Evolutionary conservation across 1,139 yeast species (phyloP), one percentile per base, ranked within the genome.

Genomic region (Suhomyces maxii): DNA sequence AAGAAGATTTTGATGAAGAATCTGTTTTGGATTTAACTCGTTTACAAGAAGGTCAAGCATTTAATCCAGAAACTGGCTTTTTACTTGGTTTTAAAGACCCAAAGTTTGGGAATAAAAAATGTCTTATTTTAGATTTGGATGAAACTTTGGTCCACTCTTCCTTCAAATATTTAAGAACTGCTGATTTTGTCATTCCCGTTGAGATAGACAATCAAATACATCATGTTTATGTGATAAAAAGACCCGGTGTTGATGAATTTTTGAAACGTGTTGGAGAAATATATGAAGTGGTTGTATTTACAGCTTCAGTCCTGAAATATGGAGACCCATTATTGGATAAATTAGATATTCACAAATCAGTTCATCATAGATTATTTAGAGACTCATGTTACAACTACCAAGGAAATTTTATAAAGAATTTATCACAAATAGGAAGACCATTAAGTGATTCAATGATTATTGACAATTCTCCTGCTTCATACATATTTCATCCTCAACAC

Each of bases 231-330:
- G 99, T 93, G 31, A 89, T 91, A 48, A 93, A 95, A 63, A 80
- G 99, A 58, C 99, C 99, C 0, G 99, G 99, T 0, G 99, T 95
- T 42, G 99, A 93, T 66, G 95, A 89, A 62, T 93, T 95, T 61
- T 76, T 93, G 73, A 75, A 72, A 54, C 78, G 81, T 53, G 96
- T 93, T 40, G 96, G 98, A 26, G 78, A 89, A 63, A 67, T 91
- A 61, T 93, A 77, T 63, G 99, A 93, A 67, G 96, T 93, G 50
- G 99, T 95, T 34, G 96, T 93, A 6, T 93, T 93, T 64, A 93
- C 99, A 0, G 99, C 99, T 3, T 86, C 96, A 35, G 98, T 93
- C 13, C 81, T 93, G 57, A 84, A 95, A 62, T 93, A 93, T 62
- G 99, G 99, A 37, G 97, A 93, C 64, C 99, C 99, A 7, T 74